A percentile compares a stretch with the other conserved stretches of the same genome.
Conservation (phyloP, 2,329 filamentous ascomycete species). For the Penicillium sp. region DNA sequence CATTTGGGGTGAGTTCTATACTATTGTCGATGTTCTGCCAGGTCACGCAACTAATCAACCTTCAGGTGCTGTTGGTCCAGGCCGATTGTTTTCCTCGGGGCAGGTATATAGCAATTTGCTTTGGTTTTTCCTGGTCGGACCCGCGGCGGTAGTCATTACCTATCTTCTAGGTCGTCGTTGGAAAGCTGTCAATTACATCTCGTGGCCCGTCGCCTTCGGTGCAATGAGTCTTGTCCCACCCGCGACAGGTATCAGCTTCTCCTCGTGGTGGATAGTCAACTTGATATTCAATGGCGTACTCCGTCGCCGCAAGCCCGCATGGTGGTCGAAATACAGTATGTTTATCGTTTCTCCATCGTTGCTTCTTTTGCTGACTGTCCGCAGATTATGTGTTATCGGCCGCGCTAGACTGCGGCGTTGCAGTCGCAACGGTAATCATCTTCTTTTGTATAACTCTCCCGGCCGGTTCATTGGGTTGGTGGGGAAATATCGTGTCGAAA, state of each 20-base stretch:
- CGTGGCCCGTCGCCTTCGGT: constrained; percentile 66
- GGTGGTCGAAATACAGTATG: constrained; percentile 49
- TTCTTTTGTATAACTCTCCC: constrained; percentile 47
- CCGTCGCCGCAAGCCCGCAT: constrained; percentile 44
- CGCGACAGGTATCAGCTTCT: constrained; percentile 67
- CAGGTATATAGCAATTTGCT: constrained; percentile 63
- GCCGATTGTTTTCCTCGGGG: constrained; percentile 62
- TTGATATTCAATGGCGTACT: constrained; percentile 48
- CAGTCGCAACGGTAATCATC: constrained; percentile 44
- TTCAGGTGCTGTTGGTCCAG: constrained; percentile 60
- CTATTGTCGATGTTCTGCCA: background rate
- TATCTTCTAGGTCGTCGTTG: constrained; percentile 58
- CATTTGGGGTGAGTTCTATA: constrained; percentile 57
- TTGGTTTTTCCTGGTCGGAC: constrained; percentile 70
- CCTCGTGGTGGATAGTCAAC: constrained; percentile 60
- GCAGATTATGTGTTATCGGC: constrained; percentile 45
- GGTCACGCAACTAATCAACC: background rate
- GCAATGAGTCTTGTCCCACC: constrained; percentile 64
- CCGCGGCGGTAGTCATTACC: constrained; percentile 58
- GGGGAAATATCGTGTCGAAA: constrained; percentile 41
- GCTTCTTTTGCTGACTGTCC: constrained; percentile 5
- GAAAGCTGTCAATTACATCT: constrained; percentile 63
- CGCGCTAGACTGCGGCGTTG: constrained; percentile 44
- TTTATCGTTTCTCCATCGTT: background rate
- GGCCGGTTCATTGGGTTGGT: constrained; percentile 40